Evolutionary conservation across 192 early-diverging fungal species (phyloP), one percentile per base, ranked within the genome.

Genomic region (Gigaspora rosea): DNA sequence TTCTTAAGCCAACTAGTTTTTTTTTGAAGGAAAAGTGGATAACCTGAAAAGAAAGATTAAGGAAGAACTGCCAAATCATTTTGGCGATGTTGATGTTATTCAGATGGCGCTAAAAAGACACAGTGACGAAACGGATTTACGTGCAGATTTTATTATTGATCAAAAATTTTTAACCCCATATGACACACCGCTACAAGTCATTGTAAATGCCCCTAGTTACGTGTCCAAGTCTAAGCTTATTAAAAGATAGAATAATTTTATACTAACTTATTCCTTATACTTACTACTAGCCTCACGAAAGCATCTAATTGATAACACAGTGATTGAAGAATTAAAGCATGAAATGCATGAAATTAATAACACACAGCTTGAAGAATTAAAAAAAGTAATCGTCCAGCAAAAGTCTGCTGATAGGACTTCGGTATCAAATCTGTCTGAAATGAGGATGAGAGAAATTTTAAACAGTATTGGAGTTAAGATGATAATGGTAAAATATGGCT

Each of bases 361-460:
- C 8, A 1, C 67, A n/a, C n/a, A n/a, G n/a, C n/a, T n/a, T n/a
- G n/a, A n/a, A n/a, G n/a, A 46, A 2, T 69, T 0, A n/a, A 10
- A 18, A 36, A 18, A 69, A 68, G 66, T 11, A 68, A 36, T 68
- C 35, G 8, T 0, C 35, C 35, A 18, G 35, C 47, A 20, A 68
- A 46, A 46, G 35, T 12, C 66, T 48, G 66, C 33, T 68, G 66
- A 47, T 52, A 9, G 6, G 3, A 56, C 56, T 16, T 57, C 35
- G 16, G 32, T 11, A 56, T 72, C 52, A 51, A 57, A 56, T 16
- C 70, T 72, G 4, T 72, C 52, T 35, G 9, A 35, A 27, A 56
- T n/a, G 8, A 72, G 33, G 20, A 56, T 56, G 4, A 57, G 32
- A 56, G 4, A 72, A 56, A 72, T 72, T 33, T 47, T 72, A 27